These are phyloP conservation scores for Microbotryomycetes sp. DNA, from an alignment of 1,284 basidiomycete species.

Conservation along the genomic window DNA sequence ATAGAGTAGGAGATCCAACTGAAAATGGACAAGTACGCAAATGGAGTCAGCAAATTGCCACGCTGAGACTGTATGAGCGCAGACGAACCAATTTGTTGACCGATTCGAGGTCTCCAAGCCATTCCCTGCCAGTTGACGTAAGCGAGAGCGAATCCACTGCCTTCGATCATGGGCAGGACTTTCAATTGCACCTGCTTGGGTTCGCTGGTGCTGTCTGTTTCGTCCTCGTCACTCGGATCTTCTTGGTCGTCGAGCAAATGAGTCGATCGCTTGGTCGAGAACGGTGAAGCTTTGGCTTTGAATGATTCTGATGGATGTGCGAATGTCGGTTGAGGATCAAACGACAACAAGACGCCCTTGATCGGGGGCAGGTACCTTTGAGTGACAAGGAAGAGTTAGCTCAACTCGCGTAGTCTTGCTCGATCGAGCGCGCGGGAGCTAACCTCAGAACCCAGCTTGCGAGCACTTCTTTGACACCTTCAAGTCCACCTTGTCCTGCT, in stretches of 20 bases:
- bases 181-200: constrained; percentile 14
- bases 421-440: constrained; percentile 36
- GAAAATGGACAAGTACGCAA: not conserved
- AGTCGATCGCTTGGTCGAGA: constrained; percentile 1
- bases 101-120: constrained; percentile 82
- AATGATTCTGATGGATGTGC: constrained; percentile 62
- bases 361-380: constrained; percentile 80
- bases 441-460: constrained; percentile 92
- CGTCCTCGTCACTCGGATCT: constrained; percentile 1
- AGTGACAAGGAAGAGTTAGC: not conserved
- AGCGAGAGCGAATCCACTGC: constrained; percentile 79
- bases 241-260: not conserved
- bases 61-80: too few relatives aligned
- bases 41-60: too few relatives aligned
- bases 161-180: constrained; percentile 48
- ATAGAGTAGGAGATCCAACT: constrained; percentile 83
- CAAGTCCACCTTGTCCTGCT: constrained; percentile 16
- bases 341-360: constrained; percentile 74
- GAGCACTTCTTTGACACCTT: constrained; percentile 75
- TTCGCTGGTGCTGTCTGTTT: not conserved
- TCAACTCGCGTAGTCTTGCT: not conserved
- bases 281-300: constrained; percentile 35
- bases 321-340: constrained; percentile 66
- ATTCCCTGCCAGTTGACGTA: constrained; percentile 72
- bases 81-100: constrained; percentile 71